A percentile compares a stretch with the other conserved stretches of the same genome.
phyloP scores from a whole-genome alignment of 108 stramenopile genomes.

The Cyclotella sp. region DNA sequence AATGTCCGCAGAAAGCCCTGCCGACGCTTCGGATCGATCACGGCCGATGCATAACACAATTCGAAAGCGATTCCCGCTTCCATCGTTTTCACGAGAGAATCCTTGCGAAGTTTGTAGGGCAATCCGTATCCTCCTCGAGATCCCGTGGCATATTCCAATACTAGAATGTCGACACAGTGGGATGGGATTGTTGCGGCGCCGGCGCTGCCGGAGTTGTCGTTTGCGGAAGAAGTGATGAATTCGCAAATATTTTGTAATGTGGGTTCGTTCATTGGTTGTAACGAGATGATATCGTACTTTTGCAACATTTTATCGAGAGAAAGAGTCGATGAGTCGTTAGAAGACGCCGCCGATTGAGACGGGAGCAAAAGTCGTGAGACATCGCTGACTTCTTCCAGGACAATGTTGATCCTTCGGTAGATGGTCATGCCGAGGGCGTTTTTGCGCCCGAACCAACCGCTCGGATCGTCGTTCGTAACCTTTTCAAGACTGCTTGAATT shows the following conservation, averaged over 20 bases:
- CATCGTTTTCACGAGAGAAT: conserved; percentile 55
- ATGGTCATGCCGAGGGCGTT: conserved; percentile 34
- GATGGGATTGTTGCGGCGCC: neutral
- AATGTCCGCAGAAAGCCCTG: conserved; percentile 64
- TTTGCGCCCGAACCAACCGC: conserved; percentile 29
- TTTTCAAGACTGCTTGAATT: neutral
- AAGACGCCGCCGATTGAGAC: neutral
- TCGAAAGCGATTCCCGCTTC: conserved; percentile 67
- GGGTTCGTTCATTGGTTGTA: conserved; percentile 71
- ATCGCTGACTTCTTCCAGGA: conserved; percentile 75
- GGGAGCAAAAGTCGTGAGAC: conserved; percentile 51
- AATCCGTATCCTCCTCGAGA: conserved; percentile 59
- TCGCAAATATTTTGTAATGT: conserved; percentile 69
- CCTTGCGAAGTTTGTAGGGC: conserved; percentile 64
- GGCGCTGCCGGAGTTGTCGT: neutral
- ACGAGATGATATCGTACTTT: conserved; percentile 74
- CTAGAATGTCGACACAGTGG: conserved; percentile 53
- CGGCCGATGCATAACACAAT: conserved; percentile 70
- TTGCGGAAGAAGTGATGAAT: conserved; percentile 27
- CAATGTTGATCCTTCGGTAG: conserved; percentile 65
- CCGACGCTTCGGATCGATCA: conserved; percentile 61
- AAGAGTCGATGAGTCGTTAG: neutral
- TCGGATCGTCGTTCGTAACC: neutral
- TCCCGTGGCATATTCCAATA: conserved; percentile 68
- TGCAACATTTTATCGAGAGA: conserved; percentile 35